Evolutionary conservation across 345 rosid species (phyloP).

Genomic region (Ricinus communis): DNA sequence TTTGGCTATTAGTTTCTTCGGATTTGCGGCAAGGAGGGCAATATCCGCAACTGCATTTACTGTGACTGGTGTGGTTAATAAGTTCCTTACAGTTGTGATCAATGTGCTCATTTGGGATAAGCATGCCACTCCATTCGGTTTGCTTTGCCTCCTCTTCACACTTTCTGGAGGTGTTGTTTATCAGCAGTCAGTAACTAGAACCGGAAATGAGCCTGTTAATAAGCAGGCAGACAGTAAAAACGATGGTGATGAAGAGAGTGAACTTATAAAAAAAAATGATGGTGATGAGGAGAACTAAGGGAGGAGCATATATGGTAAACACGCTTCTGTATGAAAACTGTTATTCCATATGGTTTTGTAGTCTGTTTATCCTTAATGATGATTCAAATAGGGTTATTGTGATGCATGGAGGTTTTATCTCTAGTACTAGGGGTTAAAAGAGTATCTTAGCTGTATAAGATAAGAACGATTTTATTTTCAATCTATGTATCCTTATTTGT

Average conservation of each 20-base stretch:
- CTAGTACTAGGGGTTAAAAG: background rate
- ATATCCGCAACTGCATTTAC: conserved; percentile 96
- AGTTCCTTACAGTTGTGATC: conserved; percentile 90
- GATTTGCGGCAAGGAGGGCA: conserved; percentile 88
- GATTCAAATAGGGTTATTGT: conserved; percentile 14
- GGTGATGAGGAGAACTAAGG: conserved; percentile 41
- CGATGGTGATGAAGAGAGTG: conserved; percentile 32
- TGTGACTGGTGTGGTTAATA: conserved; percentile 96
- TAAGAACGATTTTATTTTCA: background rate
- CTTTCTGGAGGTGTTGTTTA: conserved; percentile 87
- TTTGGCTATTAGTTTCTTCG: conserved; percentile 89
- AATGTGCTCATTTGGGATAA: conserved; percentile 97
- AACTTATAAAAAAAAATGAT: conserved; percentile 23
- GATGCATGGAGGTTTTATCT: conserved; percentile 6
- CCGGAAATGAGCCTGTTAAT: conserved; percentile 38
- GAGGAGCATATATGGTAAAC: conserved; percentile 39
- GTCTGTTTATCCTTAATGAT: conserved; percentile 10
- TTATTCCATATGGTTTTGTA: conserved; percentile 15
- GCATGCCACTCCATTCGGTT: conserved; percentile 87
- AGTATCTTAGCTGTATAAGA: conserved; percentile 1
- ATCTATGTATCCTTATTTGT: background rate
- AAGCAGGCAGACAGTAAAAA: conserved; percentile 36
- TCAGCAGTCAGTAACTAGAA: conserved; percentile 85
- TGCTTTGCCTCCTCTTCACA: conserved; percentile 81
- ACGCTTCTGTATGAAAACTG: conserved; percentile 43